Conservation (phyloP, 2,329 filamentous ascomycete genomes). For the Fusarium continuum region DNA sequence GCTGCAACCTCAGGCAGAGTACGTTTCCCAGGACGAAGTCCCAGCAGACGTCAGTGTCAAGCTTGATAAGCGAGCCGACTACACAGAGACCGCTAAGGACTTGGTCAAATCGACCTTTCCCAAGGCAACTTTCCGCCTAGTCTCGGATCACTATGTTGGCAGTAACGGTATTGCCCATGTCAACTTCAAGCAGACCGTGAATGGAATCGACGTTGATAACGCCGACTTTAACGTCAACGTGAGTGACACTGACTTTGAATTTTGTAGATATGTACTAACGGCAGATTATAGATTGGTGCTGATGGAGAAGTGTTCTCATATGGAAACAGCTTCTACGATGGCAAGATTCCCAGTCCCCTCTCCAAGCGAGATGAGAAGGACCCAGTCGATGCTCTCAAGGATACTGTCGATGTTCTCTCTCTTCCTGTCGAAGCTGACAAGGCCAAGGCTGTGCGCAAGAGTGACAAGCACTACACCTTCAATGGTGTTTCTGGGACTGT, state of each 20-base stretch:
- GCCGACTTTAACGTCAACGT: constrained; percentile 70
- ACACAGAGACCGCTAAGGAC: constrained; percentile 56
- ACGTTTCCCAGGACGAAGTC: constrained; percentile 37
- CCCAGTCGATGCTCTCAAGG: constrained; percentile 56
- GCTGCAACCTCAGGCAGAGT: constrained; percentile 46
- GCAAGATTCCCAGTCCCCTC: constrained; percentile 53
- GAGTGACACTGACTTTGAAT: constrained; percentile 35
- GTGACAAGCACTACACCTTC: constrained; percentile 51
- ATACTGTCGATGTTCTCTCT: constrained; percentile 48
- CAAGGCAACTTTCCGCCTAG: constrained; percentile 58
- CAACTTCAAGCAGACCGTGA: constrained; percentile 66
- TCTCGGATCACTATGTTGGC: constrained; percentile 63
- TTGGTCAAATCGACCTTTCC: constrained; percentile 53
- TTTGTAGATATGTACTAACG: neutral
- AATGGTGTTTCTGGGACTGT: constrained; percentile 59
- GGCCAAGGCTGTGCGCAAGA: constrained; percentile 42
- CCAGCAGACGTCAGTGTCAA: constrained; percentile 37
- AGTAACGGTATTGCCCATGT: constrained; percentile 65
- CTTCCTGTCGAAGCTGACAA: constrained; percentile 45
- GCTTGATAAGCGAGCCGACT: constrained; percentile 46
- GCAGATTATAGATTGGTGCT: constrained; percentile 50
- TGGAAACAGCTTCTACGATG: constrained; percentile 59
- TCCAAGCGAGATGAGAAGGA: constrained; percentile 54
- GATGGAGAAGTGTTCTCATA: constrained; percentile 67
- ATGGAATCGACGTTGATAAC: constrained; percentile 68